Evolutionary conservation across 192 early-diverging fungal species (phyloP), one percentile per base, ranked within the genome.

Genomic region (Dissophora ornata): DNA sequence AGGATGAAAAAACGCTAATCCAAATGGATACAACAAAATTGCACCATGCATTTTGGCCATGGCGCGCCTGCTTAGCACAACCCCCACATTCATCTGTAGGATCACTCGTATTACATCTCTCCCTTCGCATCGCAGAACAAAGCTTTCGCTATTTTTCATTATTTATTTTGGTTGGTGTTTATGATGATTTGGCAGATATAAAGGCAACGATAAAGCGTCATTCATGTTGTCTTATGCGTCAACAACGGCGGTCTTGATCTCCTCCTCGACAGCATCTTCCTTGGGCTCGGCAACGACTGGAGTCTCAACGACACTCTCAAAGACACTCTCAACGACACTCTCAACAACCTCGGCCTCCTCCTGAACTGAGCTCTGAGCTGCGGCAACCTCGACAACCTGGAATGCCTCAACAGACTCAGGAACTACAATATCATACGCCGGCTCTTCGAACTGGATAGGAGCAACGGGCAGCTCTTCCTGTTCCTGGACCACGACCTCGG

Each of bases 331-430:
- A 22, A 46, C 44, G 18, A n/a, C 44, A 45, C 12, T 40, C 49
- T 51, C n/a, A 40, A 53, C 50, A 54, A 22, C 53, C 63, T 66
- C 29, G 50, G 36, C 26, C 40, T 41, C 32, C 67, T 69, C 56
- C 32, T 55, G 54, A 19, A 45, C 44, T 45, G 44, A 6, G 36
- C 7, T 45, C n/a, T 45, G 9, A n/a, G 18, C 18, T 6, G n/a
- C 12, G 44, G 10, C 44, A n/a, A n/a, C 48, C 36, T 69, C 45
- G 30, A 11, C 38, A 24, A 1, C 36, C 50, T 62, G 32, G 46
- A 3, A 29, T 36, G 19, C 51, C 62, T 59, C 57, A 47, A 59
- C 26, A 34, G 13, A 28, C 33, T 62, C 32, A 22, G n/a, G 26
- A 21, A 50, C 44, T 47, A 25, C 3, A 6, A 13, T 6, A 6